Evolutionary conservation across 331 rosid species (phyloP), one percentile per base, ranked within the genome.

Genomic region (Pyrus hybrid): DNA sequence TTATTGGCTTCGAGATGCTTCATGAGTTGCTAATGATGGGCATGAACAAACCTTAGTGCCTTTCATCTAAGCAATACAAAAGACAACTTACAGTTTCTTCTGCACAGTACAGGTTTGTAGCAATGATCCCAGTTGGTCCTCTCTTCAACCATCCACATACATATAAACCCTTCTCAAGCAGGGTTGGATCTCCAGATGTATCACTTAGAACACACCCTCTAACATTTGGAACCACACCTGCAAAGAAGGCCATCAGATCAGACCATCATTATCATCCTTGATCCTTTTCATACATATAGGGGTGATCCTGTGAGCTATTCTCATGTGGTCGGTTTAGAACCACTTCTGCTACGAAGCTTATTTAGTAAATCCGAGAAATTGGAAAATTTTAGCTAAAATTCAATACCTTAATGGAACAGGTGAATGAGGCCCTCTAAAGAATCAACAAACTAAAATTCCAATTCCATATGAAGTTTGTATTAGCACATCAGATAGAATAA

Each of bases 131-230:
- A 20, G 91, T 90, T 21, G 97, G 99, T 70, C 97, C 99, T 87
- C 99, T 88, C 88, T 92, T 92, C 86, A 92, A 88, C 97, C 97
- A 94, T 61, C 99, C 99, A 74, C 96, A 89, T 64, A 89, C 93
- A 78, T 92, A 94, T 76, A 94, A 86, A 80, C 96, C 97, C 77
- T 87, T 87, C 87, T 87, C 99, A 58, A 79, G 62, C 45, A 35
- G 81, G 32, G 81, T 41, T 18, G 82, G 73, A 73, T 88, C 85
- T 62, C 83, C 87, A 16, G 76, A 77, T 28, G 84, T 18, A 75
- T 81, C 81, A 51, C 81, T 70, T 35, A 87, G 54, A 83, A 94
- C 96, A 83, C 97, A 87, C 76, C 99, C 97, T 76, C 88, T 76
- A 30, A 75, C 65, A 83, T 92, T 94, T 60, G 97, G 99, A 70